Evolutionary conservation across 441 rosid genomes (phyloP), one percentile per base, ranked within the genome.

Genomic region (Erysimum cheiri): DNA sequence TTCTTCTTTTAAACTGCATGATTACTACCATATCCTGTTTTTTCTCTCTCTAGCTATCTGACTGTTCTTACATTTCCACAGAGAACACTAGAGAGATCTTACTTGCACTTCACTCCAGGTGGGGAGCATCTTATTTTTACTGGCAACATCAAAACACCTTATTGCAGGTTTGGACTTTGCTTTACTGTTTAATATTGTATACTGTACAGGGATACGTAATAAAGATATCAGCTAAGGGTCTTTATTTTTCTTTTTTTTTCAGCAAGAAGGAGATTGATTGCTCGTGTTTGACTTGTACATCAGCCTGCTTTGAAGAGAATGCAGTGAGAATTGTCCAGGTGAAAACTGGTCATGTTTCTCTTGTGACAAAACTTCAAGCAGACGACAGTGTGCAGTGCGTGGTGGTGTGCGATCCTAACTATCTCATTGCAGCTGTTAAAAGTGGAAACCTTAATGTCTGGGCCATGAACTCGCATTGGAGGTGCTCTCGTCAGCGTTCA

Each of bases 401-500:
- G 71, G 76, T 88, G 88, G 89, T 87, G 41, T 84, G 85, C 65
- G 85, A 83, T 76, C 93, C 90, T 64, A 73, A 83, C 59, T 77
- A 75, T 81, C 83, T 92, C 58, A 73, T 88, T 68, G 96, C 91
- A 67, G 85, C 80, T 73, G 91, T 84, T 66, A 88, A 81, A 70
- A 84, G 85, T 82, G 96, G 96, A 71, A 80, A 82, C 68, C 83
- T 94, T 56, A 83, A 86, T 61, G 69, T 88, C 6, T 94, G 98
- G 98, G 82, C 65, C 82, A 92, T 94, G 98, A 79, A 88, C 80
- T 78, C 85, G 39, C 43, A 79, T 37, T 94, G 98, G 98, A 94
- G 97, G 99, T 92, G 78, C 73, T 72, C 72, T 57, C 66, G 14
- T 56, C 10, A 49, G n/a, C 29, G 3, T 71, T 35, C 15, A 52